Evolutionary conservation across 192 early-diverging fungal species (phyloP), one percentile per base, ranked within the genome.

Genomic region (Mortierella hygrophila): DNA sequence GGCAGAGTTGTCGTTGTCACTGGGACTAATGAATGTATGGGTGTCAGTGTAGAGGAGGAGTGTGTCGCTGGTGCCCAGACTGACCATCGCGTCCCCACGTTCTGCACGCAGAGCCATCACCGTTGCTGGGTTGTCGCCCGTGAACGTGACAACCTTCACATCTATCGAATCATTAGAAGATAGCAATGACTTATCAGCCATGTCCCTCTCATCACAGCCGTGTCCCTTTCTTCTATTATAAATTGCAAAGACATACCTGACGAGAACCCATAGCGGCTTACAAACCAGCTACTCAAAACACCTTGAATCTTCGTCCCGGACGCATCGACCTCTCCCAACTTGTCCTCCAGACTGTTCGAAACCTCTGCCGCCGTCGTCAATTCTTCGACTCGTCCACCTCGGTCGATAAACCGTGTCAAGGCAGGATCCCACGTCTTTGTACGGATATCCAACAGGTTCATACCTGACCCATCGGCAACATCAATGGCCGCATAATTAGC

Each of bases 1-100:
- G 29, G 76, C 81, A n/a, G 78, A 73, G 4, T 85, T 85, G 21
- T 20, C 6, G 6, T 42, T 35, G 72, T 32, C 38, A 8, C 6
- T n/a, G 8, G 0, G 16, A 0, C 29, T n/a, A 23, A n/a, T 49
- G 29, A 82, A 78, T 13, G 26, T 80, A 40, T 85, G 89, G 35
- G 74, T 26, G 46, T 74, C 77, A 8, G 94, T 88, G 47, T 91
- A 92, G 4, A 94, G 80, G 16, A 96, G 85, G 23, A 95, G 85
- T 0, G 96, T 97, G 82, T 97, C 96, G 41, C 92, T 93, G 7
- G 96, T 97, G 10, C 96, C 96, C 3, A 97, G 88, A 21, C 95
- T 96, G 7, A 97, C 81, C 4, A 97, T 89, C 20, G 93, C 89
- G 74, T 94, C 93, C 11, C 89, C 91, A 21, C 80, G 78, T 26